Percentiles rank a stretch among this genome's conserved stretches.
Conservation (phyloP, 2,329 filamentous ascomycete species). For the Phialophora chinensis region DNA sequence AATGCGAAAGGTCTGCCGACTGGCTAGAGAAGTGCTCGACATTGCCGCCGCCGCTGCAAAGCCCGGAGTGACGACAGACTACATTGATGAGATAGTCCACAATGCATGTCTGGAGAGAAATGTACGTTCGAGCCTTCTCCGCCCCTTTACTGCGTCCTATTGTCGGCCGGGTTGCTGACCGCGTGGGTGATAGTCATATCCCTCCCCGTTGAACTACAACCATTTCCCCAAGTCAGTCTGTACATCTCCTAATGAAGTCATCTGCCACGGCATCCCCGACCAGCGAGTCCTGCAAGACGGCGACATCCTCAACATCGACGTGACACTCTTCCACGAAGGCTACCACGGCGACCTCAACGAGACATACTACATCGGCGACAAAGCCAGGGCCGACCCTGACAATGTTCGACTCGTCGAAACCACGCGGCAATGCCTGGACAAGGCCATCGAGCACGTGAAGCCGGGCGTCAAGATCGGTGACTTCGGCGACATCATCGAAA, state of each 20-base stretch:
- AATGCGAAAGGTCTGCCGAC: slow-evolving; percentile 89
- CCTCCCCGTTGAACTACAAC: slow-evolving; percentile 92
- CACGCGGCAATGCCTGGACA: slow-evolving; percentile 85
- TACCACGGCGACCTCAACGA: slow-evolving; percentile 98
- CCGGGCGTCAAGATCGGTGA: slow-evolving; percentile 91
- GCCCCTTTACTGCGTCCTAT: slow-evolving; percentile 16
- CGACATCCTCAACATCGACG: slow-evolving; percentile 96
- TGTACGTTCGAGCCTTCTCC: slow-evolving; percentile 60
- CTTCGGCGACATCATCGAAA: slow-evolving; percentile 93
- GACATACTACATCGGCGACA: slow-evolving; percentile 96
- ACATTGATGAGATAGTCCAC: slow-evolving; percentile 93
- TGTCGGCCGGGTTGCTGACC: slow-evolving; percentile 3
- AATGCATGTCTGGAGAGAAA: slow-evolving; percentile 92
- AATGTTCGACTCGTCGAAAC: slow-evolving; percentile 89
- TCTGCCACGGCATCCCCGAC: slow-evolving; percentile 98
- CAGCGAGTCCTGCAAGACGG: slow-evolving; percentile 85
- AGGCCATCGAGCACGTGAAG: slow-evolving; percentile 89
- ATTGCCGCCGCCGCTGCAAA: slow-evolving; percentile 81
- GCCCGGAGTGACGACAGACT: slow-evolving; percentile 94
- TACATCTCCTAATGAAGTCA: slow-evolving; percentile 94
- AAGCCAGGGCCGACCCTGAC: slow-evolving; percentile 81
- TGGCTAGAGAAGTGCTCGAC: slow-evolving; percentile 90
- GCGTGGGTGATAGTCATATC: slow-evolving; percentile 73
- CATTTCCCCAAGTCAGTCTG: slow-evolving; percentile 98
- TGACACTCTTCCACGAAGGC: slow-evolving; percentile 90